Percentiles rank a stretch among this genome's conserved stretches.
phyloP scores from a whole-genome alignment of 805 yeast genomes.

The Zygoascus ofunaensis region DNA sequence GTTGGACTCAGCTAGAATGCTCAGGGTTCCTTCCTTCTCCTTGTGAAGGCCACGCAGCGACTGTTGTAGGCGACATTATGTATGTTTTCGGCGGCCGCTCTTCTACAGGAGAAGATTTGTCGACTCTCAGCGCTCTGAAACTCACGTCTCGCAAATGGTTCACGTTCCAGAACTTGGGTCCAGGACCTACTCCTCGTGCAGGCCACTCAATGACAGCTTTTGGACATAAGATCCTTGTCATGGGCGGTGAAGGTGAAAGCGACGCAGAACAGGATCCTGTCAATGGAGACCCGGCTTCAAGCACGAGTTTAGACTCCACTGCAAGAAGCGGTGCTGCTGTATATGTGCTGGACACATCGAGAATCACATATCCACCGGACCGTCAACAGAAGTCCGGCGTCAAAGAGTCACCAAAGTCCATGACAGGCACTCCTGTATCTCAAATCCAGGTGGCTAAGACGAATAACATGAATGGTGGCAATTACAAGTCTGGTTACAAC shows the following conservation, averaged over 20 bases:
- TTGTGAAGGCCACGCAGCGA: conserved; percentile 83
- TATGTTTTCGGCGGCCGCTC: conserved; percentile 88
- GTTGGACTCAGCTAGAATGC: conserved; percentile 65
- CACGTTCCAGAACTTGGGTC: conserved; percentile 44
- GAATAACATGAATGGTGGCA: background rate
- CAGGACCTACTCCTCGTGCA: conserved; percentile 73
- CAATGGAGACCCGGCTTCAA: background rate
- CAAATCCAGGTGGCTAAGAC: background rate
- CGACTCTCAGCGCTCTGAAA: conserved; percentile 65
- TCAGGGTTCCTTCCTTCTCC: conserved; percentile 76
- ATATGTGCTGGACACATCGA: conserved; percentile 52
- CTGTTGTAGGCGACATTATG: conserved; percentile 67
- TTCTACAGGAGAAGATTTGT: conserved; percentile 56
- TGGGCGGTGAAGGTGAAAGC: conserved; percentile 83
- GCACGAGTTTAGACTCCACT: conserved; percentile 30
- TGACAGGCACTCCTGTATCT: background rate
- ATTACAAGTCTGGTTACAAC: no score
- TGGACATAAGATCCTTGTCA: conserved; percentile 57
- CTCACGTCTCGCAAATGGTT: conserved; percentile 66
- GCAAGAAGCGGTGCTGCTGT: conserved; percentile 39
- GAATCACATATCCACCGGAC: conserved; percentile 36
- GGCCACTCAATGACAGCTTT: conserved; percentile 83
- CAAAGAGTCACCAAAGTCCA: no score
- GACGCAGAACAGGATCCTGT: conserved; percentile 40
- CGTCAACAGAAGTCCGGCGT: background rate